Evolutionary conservation across 768 basidiomycete genomes (phyloP), one percentile per base, ranked within the genome.

Genomic region (Dendrothele bispora): DNA sequence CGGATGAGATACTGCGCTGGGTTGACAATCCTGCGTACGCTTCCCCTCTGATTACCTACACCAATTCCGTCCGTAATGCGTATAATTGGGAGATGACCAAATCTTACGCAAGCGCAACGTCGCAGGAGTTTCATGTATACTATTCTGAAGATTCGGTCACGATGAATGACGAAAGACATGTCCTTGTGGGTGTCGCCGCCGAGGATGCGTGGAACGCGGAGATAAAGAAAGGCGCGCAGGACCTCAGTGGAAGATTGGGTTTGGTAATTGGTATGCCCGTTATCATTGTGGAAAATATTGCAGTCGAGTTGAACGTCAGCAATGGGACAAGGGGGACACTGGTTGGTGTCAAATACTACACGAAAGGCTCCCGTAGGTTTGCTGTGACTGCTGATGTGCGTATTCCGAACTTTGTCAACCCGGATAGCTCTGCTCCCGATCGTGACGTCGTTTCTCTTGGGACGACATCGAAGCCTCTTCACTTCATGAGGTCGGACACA

Each of bases 381-480:
- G 27, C 50, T 7, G 30, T 51, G 18, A 46, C 50, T 6, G 50
- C 50, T 14, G 50, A 44, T 12, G 49, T 50, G 7, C 43, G 46
- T 25, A 40, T 48, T 25, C 47, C 38, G 11, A 32, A 32, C 7
- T 40, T 40, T 25, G 21, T 20, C 34, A 42, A 24, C 36, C 24
- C 7, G 5, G 18, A 46, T 22, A 24, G 39, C 21, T n/a, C 20
- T 17, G 20, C 40, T 36, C 50, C 50, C 2, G 17, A 41, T 35
- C 36, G 50, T 10, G 50, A 46, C 11, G 12, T 27, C 6, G 29
- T 51, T 34, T 46, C 46, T 17, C 20, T 26, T 14, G 15, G 32
- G 12, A 35, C 45, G 20, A 24, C 4, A 15, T 21, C 28, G 3
- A 42, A 46, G 10, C 21, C 28, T 14, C 48, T 51, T 36, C 17